Conservation (phyloP, 768 basidiomycete genomes). For the Grammothele lineata region DNA sequence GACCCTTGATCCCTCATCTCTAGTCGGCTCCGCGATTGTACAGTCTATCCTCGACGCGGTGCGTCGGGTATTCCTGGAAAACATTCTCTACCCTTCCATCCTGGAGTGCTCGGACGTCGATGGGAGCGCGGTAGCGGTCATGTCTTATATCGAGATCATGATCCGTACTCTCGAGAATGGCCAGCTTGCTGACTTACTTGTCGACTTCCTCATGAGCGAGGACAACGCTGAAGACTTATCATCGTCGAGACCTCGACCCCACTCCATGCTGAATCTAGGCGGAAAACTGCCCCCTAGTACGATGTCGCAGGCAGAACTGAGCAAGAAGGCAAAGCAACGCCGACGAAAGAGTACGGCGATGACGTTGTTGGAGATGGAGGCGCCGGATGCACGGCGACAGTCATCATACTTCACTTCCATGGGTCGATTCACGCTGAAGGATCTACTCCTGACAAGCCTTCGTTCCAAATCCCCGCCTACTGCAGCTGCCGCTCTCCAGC, state of each 20-base stretch:
- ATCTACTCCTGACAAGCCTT: conserved; percentile 78
- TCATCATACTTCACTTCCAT: conserved; percentile 85
- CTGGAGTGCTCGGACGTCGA: conserved; percentile 89
- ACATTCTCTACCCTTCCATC: conserved; percentile 88
- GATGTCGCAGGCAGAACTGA: conserved; percentile 28
- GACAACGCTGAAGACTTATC: conserved; percentile 65
- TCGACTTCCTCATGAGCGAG: conserved; percentile 80
- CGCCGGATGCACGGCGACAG: conserved; percentile 62
- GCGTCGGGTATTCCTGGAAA: conserved; percentile 84
- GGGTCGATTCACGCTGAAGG: conserved; percentile 88
- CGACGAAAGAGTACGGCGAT: conserved; percentile 85
- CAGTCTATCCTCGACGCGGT: conserved; percentile 82
- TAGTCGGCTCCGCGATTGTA: conserved; percentile 78
- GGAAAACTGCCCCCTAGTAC: conserved; percentile 28
- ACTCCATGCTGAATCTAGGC: conserved; percentile 38
- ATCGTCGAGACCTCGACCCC: conserved; percentile 38
- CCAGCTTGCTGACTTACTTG: conserved; percentile 62
- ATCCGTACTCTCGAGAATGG: conserved; percentile 69
- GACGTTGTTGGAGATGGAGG: conserved; percentile 84
- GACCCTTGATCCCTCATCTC: conserved; percentile 51
- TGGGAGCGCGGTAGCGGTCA: conserved; percentile 94
- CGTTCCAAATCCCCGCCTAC: conserved; percentile 62
- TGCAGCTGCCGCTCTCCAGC: conserved; percentile 72
- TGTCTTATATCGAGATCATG: conserved; percentile 92
- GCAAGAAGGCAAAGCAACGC: conserved; percentile 44